Base-by-base conservation (phyloP, 2,329 filamentous ascomycete genomes). In the Sporothrix variecibatus region DNA sequence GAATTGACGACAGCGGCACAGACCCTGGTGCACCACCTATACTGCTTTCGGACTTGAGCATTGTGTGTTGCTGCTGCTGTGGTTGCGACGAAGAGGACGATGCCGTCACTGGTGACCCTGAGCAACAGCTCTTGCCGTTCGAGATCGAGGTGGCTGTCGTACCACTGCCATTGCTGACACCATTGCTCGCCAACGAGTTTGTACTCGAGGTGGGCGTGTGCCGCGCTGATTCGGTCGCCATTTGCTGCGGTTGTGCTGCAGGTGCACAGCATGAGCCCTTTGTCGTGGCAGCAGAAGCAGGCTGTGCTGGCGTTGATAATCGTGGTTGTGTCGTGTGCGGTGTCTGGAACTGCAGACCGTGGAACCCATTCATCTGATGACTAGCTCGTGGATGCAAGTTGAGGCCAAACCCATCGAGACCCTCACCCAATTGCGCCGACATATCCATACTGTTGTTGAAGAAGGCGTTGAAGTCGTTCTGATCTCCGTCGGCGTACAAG, bases 141-240 rank as follows among this genome's bases (percentile, higher is more conserved):
- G 71, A 64, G 38, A 7, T 28, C 3, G 62, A 65, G 34, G n/a
- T 65, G n/a, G 62, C 62, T 28, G 62, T 46, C 5, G 62, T 67
- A 20, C 38, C 38, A 9, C 62, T 53, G 15, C 43, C 43, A 7
- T 68, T 74, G 12, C 71, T 73, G 4, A 60, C 75, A 1, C 65
- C 43, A n/a, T 71, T 76, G 73, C 76, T 76, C 0, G 23, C 51
- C 2, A 76, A 20, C 20, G 77, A 77, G 4, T 60, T 74, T 11
- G 73, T 74, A 51, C 77, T 76, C 7, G 77, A 77, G 2, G 72
- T 75, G 1, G 76, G 77, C 23, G 77, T 78, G 51, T 76, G 73
- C 7, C 62, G 64, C 8, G 70, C 71, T 4, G 75, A 73, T 5
- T 72, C 73, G 23, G 38, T 31, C 9, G 72, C 15, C 34, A 46